Conservation (phyloP, 1,284 basidiomycete genomes). For the Puccinia coronata region DNA sequence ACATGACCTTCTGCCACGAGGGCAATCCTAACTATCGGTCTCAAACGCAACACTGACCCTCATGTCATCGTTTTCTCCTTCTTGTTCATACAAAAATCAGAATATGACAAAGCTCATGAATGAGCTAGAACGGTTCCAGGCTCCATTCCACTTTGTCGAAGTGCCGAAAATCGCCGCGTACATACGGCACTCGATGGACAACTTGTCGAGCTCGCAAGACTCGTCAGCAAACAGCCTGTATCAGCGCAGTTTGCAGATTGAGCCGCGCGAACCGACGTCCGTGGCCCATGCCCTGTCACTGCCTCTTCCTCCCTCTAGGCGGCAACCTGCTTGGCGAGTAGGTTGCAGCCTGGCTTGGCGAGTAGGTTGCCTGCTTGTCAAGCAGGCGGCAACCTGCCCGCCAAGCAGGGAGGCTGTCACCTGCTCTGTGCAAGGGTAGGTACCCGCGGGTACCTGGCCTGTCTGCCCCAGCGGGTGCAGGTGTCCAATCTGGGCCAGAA, state of each 20-base stretch:
- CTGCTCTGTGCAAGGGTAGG: no score
- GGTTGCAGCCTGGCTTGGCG: no score
- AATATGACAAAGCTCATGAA: conserved; percentile 55
- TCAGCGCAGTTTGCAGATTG: conserved; percentile 39
- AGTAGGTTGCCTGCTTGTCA: no score
- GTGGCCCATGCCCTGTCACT: background rate
- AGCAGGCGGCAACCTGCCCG: no score
- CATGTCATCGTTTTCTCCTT: no score
- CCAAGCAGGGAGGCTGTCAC: no score
- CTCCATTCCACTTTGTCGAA: conserved; percentile 75
- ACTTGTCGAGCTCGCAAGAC: conserved; percentile 20
- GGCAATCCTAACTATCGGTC: conserved; percentile 84
- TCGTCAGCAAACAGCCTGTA: conserved; percentile 45
- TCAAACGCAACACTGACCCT: no score
- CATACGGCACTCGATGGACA: conserved; percentile 60
- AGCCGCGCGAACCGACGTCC: conserved; percentile 17
- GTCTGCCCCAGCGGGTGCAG: no score
- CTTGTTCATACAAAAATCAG: conserved; percentile 71
- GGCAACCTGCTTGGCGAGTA: no score
- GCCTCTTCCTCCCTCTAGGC: background rate
- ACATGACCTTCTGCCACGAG: conserved; percentile 92
- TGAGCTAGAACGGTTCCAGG: conserved; percentile 93
- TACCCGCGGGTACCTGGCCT: no score
- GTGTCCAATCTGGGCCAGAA: no score
- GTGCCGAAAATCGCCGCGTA: conserved; percentile 81